Evolutionary conservation across 2,329 filamentous ascomycete species (phyloP).

Genomic region (Bipolaris zeicola): DNA sequence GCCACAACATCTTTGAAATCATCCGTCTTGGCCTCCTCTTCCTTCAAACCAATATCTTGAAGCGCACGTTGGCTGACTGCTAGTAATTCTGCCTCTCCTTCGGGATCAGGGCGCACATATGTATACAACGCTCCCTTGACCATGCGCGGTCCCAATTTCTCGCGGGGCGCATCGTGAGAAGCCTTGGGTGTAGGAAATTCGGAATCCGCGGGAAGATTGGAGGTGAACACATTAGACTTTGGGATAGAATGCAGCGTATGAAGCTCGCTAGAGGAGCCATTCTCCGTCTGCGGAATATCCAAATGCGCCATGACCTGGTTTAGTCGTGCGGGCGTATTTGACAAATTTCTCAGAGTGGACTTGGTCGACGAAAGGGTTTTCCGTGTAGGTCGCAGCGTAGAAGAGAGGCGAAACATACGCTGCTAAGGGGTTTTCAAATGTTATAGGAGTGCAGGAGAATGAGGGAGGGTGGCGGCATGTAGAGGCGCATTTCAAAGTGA

Average conservation of each 20-base stretch:
- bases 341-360: constrained; percentile 8
- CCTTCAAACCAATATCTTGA: constrained; percentile 76
- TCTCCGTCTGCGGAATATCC: constrained; percentile 34
- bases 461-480: constrained; percentile 20
- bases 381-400: constrained; percentile 11
- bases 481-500: constrained; percentile 13
- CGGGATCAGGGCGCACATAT: constrained; percentile 81
- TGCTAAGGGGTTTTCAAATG: background rate
- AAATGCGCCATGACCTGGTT: constrained; percentile 54
- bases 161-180: constrained; percentile 81
- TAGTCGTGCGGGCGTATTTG: constrained; percentile 42
- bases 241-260: constrained; percentile 59
- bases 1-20: constrained; percentile 79
- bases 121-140: constrained; percentile 88
- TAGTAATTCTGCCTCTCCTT: constrained; percentile 76
- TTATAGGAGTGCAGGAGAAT: background rate
- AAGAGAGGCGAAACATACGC: constrained; percentile 26
- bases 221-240: constrained; percentile 69
- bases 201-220: constrained; percentile 74
- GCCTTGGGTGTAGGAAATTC: constrained; percentile 78
- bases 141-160: constrained; percentile 76
- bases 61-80: constrained; percentile 80
- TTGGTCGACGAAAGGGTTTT: constrained; percentile 6
- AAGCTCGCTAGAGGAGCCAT: constrained; percentile 14
- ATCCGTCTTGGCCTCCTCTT: constrained; percentile 69